These are phyloP conservation scores for Salix udensis DNA, from an alignment of 345 rosid species.

Conservation along the genomic window DNA sequence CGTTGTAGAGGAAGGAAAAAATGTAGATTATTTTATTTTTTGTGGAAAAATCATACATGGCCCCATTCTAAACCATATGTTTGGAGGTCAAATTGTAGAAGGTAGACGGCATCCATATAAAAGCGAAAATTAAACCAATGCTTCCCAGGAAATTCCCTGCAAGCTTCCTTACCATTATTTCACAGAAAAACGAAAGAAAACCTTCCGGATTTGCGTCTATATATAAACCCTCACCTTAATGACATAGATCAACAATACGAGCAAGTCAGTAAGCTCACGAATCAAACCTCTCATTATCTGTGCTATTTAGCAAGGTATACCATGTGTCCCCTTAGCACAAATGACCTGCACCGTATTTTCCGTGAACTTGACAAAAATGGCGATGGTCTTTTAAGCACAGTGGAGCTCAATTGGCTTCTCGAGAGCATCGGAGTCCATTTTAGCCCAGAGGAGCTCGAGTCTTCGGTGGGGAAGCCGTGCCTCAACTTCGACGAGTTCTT, in stretches of 20 bases:
- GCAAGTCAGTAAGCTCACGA: neutral
- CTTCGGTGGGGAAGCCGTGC: conserved; percentile 52
- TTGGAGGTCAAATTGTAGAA: neutral
- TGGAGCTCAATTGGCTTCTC: conserved; percentile 72
- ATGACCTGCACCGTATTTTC: conserved; percentile 60
- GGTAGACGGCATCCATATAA: neutral
- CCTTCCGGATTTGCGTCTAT: neutral
- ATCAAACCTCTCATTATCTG: neutral
- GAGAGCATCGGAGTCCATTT: conserved; percentile 33
- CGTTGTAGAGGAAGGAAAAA: neutral
- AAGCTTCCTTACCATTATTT: conserved; percentile 6
- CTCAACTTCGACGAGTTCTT: conserved; percentile 59
- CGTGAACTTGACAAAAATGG: conserved; percentile 62
- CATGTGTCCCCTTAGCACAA: conserved; percentile 40
- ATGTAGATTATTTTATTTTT: neutral
- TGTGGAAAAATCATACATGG: neutral
- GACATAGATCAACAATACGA: neutral
- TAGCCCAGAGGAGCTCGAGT: conserved; percentile 47
- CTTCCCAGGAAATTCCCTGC: conserved; percentile 14
- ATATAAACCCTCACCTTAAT: neutral
- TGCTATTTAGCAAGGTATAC: neutral
- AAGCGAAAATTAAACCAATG: neutral
- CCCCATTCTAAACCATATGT: neutral
- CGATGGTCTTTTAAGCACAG: conserved; percentile 58
- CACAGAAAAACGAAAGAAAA: no score